Evolutionary conservation across 192 early-diverging fungal genomes (phyloP).

Genomic region (Entophlyctis helioformis): DNA sequence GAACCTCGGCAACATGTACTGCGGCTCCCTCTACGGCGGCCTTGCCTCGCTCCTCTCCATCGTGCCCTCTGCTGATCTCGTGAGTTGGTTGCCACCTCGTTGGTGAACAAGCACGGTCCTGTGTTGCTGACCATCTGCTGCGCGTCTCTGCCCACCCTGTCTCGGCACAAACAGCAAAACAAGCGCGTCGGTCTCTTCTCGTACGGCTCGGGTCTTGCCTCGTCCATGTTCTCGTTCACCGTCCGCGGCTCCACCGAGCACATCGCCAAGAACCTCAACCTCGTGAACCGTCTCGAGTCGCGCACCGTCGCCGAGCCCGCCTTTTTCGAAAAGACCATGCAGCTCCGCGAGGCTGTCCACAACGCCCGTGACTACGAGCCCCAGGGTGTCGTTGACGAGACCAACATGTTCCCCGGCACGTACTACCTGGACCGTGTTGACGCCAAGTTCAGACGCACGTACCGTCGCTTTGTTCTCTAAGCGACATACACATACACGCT

Average conservation of each 20-base stretch:
- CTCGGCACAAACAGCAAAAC: constrained; percentile 37
- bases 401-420: constrained; percentile 60
- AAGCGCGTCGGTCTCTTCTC: constrained; percentile 88
- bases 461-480: no score
- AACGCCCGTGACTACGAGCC: constrained; percentile 73
- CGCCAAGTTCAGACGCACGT: constrained; percentile 81
- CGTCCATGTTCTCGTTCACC: constrained; percentile 87
- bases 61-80: constrained; percentile 52
- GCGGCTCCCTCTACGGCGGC: constrained; percentile 58
- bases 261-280: constrained; percentile 50
- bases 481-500: no score
- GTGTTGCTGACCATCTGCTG: background rate
- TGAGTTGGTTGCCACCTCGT: constrained; percentile 13
- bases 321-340: constrained; percentile 70
- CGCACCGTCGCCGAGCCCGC: constrained; percentile 67
- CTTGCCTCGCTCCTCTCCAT: constrained; percentile 72
- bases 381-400: constrained; percentile 46
- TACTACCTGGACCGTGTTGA: constrained; percentile 88
- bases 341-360: constrained; percentile 77
- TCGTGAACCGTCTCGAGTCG: constrained; percentile 57
- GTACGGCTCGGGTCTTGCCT: constrained; percentile 92
- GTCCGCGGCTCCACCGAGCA: constrained; percentile 51
- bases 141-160: background rate
- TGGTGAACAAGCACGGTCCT: no score
- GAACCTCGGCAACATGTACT: constrained; percentile 95